A percentile compares a stretch with the other conserved stretches of the same genome.
phyloP scores from a whole-genome alignment of 2,329 filamentous ascomycete genomes.

The Ophiostoma triangulosporum region DNA sequence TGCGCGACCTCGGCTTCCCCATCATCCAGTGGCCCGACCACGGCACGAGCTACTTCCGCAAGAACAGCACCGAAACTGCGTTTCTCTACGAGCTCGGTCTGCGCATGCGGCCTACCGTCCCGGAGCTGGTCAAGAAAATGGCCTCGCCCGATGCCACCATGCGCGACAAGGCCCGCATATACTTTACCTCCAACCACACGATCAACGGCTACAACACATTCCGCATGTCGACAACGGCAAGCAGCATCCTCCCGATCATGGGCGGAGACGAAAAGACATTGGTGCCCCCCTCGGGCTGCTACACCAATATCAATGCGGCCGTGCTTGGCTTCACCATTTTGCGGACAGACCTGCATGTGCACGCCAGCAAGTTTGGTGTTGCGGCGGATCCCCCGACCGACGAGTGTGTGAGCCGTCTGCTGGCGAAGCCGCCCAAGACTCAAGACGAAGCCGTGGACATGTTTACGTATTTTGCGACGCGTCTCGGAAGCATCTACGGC shows the following conservation, averaged over 20 bases:
- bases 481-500: constrained; percentile 58
- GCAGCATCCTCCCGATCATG: background rate
- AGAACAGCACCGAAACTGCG: constrained; percentile 56
- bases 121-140: constrained; percentile 69
- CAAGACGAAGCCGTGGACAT: constrained; percentile 52
- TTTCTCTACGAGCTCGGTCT: constrained; percentile 67
- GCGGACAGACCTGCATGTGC: constrained; percentile 58
- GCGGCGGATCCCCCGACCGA: constrained; percentile 65
- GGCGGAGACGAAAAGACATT: constrained; percentile 34
- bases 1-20: constrained; percentile 58
- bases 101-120: constrained; percentile 53
- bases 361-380: constrained; percentile 79
- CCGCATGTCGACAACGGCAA: constrained; percentile 30
- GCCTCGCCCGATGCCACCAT: constrained; percentile 43
- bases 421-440: constrained; percentile 57
- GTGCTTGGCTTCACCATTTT: constrained; percentile 74
- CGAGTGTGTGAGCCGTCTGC: constrained; percentile 60
- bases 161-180: constrained; percentile 59
- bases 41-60: constrained; percentile 46
- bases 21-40: constrained; percentile 70
- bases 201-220: constrained; percentile 60
- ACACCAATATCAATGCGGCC: constrained; percentile 62
- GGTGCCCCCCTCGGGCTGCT: constrained; percentile 64
- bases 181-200: constrained; percentile 71
- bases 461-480: constrained; percentile 73